A percentile compares a stretch with the other conserved stretches of the same genome.
Evolutionary conservation across 768 basidiomycete genomes (phyloP).

Genomic region (Mycena amicta): DNA sequence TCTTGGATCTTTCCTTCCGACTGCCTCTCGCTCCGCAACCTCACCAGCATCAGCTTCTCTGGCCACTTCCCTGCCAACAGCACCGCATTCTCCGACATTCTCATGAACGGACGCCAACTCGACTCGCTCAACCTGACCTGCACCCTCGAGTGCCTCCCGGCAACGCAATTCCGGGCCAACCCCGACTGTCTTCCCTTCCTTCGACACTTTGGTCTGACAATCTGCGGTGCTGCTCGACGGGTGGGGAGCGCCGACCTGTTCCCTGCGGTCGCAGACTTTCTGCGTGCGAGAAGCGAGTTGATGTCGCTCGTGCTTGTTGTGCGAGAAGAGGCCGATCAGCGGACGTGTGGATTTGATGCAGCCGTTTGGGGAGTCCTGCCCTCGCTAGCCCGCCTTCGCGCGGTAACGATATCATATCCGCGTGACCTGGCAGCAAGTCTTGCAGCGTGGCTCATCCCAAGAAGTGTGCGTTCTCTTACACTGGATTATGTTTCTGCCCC

Average conservation of each 20-base stretch:
- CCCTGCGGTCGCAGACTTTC: constrained; percentile 67
- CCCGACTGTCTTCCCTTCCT: constrained; percentile 58
- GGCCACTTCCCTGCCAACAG: constrained; percentile 55
- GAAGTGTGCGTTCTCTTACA: constrained; percentile 49
- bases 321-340: constrained; percentile 45
- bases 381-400: constrained; percentile 51
- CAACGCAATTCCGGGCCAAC: constrained; percentile 52
- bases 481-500: constrained; percentile 41
- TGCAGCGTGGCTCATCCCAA: constrained; percentile 69
- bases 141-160: constrained; percentile 52
- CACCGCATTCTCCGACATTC: constrained; percentile 59
- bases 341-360: constrained; percentile 66
- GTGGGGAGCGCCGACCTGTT: constrained; percentile 63
- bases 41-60: constrained; percentile 64
- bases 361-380: constrained; percentile 74
- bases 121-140: constrained; percentile 61
- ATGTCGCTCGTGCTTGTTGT: constrained; percentile 55
- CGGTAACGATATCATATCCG: constrained; percentile 64
- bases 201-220: constrained; percentile 61
- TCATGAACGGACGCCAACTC: constrained; percentile 62
- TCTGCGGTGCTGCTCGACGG: constrained; percentile 45
- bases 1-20: constrained; percentile 60
- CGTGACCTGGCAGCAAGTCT: constrained; percentile 62
- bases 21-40: constrained; percentile 58
- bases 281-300: constrained; percentile 56